Base-by-base conservation (phyloP, 345 rosid species). In the Ailanthus altissimus region DNA sequence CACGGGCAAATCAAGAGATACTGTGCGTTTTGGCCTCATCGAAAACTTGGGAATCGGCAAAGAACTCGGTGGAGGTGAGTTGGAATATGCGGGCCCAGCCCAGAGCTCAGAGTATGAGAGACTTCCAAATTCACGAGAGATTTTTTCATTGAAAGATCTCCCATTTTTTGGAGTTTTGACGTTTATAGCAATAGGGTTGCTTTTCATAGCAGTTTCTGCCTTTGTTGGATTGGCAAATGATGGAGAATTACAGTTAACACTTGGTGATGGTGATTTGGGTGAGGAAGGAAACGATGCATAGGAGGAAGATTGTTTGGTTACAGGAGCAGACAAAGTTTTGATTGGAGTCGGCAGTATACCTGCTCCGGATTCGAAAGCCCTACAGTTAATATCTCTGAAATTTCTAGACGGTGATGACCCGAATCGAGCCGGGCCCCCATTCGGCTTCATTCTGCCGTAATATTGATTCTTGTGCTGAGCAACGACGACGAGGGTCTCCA, bases 21-120 rank as follows among this genome's bases (percentile, higher is more conserved):
- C 81, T 0, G 95, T 84, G 72, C 93, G 87, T 81, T 91, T 92
- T 1, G 88, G 86, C 67, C 71, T 72, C 71, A 92, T 82, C 11
- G 96, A 92, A 78, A 96, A 96, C 85, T 88, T 96, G 16, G 98
- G 99, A 43, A 96, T 91, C 0, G 98, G 99, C 78, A 93, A 72
- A 61, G 99, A 96, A 78, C 98, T 90, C 20, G 99, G 93, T 0
- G 98, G 95, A 4, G 99, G 99, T 0, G 98, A 96, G 88, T 91
- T 93, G 13, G 99, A 96, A 80, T 96, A 93, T 14, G 99, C 92
- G 43, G 99, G 99, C 18, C 99, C 99, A 4, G 98, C 99, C 99
- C 99, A 96, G 18, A 86, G 85, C 84, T 96, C 98, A 67, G 95
- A 88, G 77, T 75, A 91, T 5, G 84, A 82, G 51, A 89, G 54